Evolutionary conservation across 202 grass and related monocot species (phyloP).

Genomic region (Cymbopogon flexuosus): DNA sequence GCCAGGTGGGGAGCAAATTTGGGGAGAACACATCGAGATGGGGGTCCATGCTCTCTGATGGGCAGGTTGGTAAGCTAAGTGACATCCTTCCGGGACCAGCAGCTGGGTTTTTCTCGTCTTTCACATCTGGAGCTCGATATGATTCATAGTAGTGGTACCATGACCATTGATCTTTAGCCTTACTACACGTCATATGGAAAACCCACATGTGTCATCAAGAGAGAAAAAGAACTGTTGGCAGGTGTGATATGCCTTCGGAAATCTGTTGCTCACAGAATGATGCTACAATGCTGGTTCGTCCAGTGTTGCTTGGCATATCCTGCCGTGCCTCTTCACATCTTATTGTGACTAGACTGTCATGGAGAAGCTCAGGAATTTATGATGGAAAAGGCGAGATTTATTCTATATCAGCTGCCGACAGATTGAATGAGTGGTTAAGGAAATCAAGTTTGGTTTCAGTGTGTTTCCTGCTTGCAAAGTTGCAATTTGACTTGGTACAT

Average conservation of each 20-base stretch:
- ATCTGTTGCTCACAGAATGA: constrained; percentile 23
- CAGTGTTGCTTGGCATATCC: background rate
- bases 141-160: constrained; percentile 48
- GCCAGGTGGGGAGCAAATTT: constrained; percentile 94
- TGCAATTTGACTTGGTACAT: constrained; percentile 32
- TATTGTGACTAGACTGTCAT: background rate
- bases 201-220: background rate
- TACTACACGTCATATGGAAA: background rate
- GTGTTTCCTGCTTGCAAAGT: background rate
- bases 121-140: constrained; percentile 73
- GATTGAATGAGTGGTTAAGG: background rate
- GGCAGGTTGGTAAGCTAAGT: constrained; percentile 77
- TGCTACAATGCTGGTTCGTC: background rate
- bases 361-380: background rate
- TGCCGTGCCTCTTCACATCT: background rate
- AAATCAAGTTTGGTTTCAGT: background rate
- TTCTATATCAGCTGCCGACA: background rate
- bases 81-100: constrained; percentile 94
- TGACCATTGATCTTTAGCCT: background rate
- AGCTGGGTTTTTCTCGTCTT: constrained; percentile 85
- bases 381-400: background rate
- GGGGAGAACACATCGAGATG: constrained; percentile 93
- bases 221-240: background rate
- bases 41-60: constrained; percentile 97
- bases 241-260: constrained; percentile 7